A percentile compares a stretch with the other conserved stretches of the same genome.
Conservation (phyloP, 2,329 filamentous ascomycete species). For the Penicillium concentricum region DNA sequence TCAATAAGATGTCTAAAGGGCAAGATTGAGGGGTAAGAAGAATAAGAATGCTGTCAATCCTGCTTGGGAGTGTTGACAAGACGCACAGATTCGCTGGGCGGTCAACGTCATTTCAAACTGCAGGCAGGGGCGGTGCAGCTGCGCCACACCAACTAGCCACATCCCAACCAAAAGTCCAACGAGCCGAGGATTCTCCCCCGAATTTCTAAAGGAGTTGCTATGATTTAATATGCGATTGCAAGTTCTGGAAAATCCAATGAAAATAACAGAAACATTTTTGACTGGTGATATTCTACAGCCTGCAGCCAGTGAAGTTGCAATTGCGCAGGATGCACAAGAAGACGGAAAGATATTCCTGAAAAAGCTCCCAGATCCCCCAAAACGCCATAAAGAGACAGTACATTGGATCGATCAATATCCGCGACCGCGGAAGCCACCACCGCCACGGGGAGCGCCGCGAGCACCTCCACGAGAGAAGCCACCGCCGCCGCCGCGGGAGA, state of each 20-base stretch:
- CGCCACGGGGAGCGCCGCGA: slow-evolving; percentile 16
- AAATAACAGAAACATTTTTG: slow-evolving; percentile 24
- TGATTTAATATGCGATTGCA: not conserved
- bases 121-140: slow-evolving; percentile 24
- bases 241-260: not conserved
- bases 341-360: slow-evolving; percentile 38
- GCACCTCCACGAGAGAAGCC: slow-evolving; percentile 16
- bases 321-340: slow-evolving; percentile 39
- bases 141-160: slow-evolving; percentile 32
- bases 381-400: slow-evolving; percentile 46
- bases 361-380: slow-evolving; percentile 42
- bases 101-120: slow-evolving; percentile 38
- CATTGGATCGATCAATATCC: slow-evolving; percentile 23
- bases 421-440: slow-evolving; percentile 27
- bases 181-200: not conserved
- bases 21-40: slow-evolving; percentile 14
- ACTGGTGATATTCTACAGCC: slow-evolving; percentile 34
- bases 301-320: slow-evolving; percentile 29
- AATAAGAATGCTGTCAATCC: slow-evolving; percentile 21
- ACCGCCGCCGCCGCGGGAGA: slow-evolving; percentile 11
- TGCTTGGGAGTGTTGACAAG: slow-evolving; percentile 34
- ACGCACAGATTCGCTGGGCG: slow-evolving; percentile 32
- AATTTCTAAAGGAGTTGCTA: not conserved
- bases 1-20: slow-evolving; percentile 5
- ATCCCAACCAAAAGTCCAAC: not conserved